Conservation (phyloP, 192 early-diverging fungal species). For the Backusella westeae region DNA sequence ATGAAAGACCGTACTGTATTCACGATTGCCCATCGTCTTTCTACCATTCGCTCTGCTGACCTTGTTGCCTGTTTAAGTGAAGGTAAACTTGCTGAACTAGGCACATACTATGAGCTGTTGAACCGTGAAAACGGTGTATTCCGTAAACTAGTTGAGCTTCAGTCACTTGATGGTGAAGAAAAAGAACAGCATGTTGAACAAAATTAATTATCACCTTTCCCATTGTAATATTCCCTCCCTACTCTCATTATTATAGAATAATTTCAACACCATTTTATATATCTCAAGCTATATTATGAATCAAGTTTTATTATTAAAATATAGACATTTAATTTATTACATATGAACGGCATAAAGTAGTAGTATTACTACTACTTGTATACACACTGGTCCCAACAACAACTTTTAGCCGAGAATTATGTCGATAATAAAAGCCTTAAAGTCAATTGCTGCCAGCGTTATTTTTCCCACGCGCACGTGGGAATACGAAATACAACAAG, state of each 20-base stretch:
- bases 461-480: slow-evolving; percentile 5
- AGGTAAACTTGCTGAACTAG: slow-evolving; percentile 53
- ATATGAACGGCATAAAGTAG: no score
- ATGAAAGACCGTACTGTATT: slow-evolving; percentile 63
- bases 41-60: slow-evolving; percentile 63
- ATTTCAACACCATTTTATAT: not conserved
- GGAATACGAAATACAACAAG: not conserved
- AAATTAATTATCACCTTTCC: not conserved
- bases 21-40: slow-evolving; percentile 71
- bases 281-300: not conserved
- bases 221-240: not conserved
- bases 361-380: no score
- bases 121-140: slow-evolving; percentile 35
- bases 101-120: slow-evolving; percentile 63
- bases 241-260: slow-evolving; percentile 7
- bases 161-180: slow-evolving; percentile 21
- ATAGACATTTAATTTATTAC: not conserved
- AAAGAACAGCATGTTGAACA: not conserved
- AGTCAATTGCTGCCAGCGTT: not conserved
- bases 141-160: slow-evolving; percentile 34
- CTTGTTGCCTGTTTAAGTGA: slow-evolving; percentile 49
- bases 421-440: not conserved
- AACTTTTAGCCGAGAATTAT: not conserved
- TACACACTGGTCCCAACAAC: not conserved
- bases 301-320: not conserved